Percentiles rank a stretch among this genome's conserved stretches.
Conservation (phyloP, 2,329 filamentous ascomycete species). For the Neurospora crassa region DNA sequence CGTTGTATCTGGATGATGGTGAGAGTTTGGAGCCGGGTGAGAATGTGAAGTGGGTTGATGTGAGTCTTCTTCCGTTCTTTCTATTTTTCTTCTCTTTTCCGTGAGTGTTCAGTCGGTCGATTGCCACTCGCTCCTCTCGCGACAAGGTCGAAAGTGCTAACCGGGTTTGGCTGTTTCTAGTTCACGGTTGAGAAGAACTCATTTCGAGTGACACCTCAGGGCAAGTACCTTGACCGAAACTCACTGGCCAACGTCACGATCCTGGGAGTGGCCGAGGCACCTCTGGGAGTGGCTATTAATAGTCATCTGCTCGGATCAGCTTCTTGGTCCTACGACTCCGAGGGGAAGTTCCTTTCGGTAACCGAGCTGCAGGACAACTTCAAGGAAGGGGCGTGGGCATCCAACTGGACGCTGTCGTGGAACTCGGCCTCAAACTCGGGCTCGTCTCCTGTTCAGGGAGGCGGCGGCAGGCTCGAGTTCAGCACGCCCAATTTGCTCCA, state of each 20-base stretch:
- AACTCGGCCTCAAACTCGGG: not conserved
- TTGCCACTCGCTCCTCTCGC: not conserved
- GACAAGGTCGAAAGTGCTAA: not conserved
- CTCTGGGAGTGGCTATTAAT: constrained; percentile 42
- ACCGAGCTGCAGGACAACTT: constrained; percentile 39
- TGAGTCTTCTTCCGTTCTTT: constrained; percentile 17
- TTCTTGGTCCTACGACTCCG: constrained; percentile 38
- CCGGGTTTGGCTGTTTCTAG: constrained; percentile 27
- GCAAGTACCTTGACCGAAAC: constrained; percentile 46
- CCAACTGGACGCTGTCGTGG: constrained; percentile 50
- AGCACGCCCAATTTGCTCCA: not conserved
- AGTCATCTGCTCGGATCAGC: constrained; percentile 29
- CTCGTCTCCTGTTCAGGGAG: not conserved
- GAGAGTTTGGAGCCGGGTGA: constrained; percentile 48
- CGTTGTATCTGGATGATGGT: constrained; percentile 67
- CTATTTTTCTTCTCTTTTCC: not conserved
- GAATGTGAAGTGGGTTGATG: constrained; percentile 43
- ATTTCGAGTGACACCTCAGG: constrained; percentile 38
- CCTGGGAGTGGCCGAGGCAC: constrained; percentile 38
- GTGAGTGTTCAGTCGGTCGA: not conserved
- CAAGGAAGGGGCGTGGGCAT: constrained; percentile 44
- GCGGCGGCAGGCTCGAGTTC: not conserved
- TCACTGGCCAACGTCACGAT: constrained; percentile 53
- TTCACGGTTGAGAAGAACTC: constrained; percentile 24
- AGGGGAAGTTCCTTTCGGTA: constrained; percentile 39